phyloP scores from a whole-genome alignment of 2,329 filamentous ascomycete genomes.

The Penicillium palitans region DNA sequence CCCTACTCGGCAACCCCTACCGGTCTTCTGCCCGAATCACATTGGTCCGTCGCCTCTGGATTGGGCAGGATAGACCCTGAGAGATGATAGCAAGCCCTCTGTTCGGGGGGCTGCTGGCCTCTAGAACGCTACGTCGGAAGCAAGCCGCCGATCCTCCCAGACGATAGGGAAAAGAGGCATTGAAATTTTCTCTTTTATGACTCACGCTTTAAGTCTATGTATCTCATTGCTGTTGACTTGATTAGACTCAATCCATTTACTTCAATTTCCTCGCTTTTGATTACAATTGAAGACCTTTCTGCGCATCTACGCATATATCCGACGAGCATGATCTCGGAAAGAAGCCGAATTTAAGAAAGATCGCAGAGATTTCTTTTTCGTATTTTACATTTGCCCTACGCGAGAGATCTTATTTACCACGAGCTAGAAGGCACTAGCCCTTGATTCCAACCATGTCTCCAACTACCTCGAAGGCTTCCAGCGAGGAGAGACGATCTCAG shows the following conservation, averaged over 20 bases:
- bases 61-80: constrained; percentile 4
- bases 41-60: not conserved
- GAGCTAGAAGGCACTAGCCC: not conserved
- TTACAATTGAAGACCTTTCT: not conserved
- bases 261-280: not conserved
- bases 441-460: constrained; percentile 12
- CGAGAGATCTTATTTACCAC: not conserved
- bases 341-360: constrained; percentile 3
- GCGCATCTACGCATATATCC: not conserved
- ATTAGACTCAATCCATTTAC: not conserved
- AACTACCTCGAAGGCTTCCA: constrained; percentile 14
- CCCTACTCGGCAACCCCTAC: constrained; percentile 10
- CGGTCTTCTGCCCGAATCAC: constrained; percentile 16
- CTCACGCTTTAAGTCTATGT: constrained; percentile 14
- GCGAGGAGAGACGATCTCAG: constrained; percentile 13
- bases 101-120: not conserved
- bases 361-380: not conserved
- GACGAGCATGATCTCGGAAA: constrained; percentile 13
- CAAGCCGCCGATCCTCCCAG: constrained; percentile 4
- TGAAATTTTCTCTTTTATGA: constrained; percentile 13
- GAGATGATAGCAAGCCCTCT: constrained; percentile 3
- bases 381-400: not conserved
- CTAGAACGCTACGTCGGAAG: not conserved
- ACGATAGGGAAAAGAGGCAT: not conserved
- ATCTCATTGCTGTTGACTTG: not conserved